Evolutionary conservation across 495 filamentous ascomycete species (phyloP), one percentile per base, ranked within the genome.

Genomic region (Xylaria venustula): DNA sequence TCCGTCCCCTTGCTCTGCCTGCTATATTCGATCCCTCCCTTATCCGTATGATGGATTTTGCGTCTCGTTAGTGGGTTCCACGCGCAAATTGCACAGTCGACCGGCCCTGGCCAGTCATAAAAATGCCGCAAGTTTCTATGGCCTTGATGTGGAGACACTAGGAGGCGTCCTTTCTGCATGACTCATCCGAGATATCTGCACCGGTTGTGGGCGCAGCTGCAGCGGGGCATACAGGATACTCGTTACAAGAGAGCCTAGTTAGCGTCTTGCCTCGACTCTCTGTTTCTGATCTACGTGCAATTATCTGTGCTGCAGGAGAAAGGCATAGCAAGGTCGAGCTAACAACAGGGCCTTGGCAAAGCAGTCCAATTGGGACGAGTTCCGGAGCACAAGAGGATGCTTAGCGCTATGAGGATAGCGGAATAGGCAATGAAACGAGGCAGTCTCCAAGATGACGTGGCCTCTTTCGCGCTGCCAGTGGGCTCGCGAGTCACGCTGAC

Each of bases 401-500:
- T 34, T 11, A 11, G 40, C 40, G 40, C 40, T 7, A 14, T 14
- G 15, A 42, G 40, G 40, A 42, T 14, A 42, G 40, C n/a, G 40
- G 15, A 42, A 42, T 14, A 42, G 40, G 40, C 40, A 7, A 14
- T 26, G 62, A 32, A 64, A 60, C 28, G 50, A 47, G 28, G 62
- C 56, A 9, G 50, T 53, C 44, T 30, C 30, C 32, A 32, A 54
- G 48, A 64, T 64, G 34, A 64, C 48, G 49, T 54, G 50, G 62
- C 55, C 49, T 60, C 40, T 42, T 42, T 42, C 6, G 40, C 40
- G 40, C 40, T 42, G 40, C 40, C 15, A 42, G 40, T 42, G 40
- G 12, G 30, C 40, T 42, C 15, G 40, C 40, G 40, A 42, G n/a
- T 42, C 40, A 14, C 40, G n/a, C 40, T 42, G n/a, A 42, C 40